Percentiles rank a stretch among this genome's conserved stretches.
phyloP scores from a whole-genome alignment of 108 stramenopile genomes.

The Cyclotella kingstonii region DNA sequence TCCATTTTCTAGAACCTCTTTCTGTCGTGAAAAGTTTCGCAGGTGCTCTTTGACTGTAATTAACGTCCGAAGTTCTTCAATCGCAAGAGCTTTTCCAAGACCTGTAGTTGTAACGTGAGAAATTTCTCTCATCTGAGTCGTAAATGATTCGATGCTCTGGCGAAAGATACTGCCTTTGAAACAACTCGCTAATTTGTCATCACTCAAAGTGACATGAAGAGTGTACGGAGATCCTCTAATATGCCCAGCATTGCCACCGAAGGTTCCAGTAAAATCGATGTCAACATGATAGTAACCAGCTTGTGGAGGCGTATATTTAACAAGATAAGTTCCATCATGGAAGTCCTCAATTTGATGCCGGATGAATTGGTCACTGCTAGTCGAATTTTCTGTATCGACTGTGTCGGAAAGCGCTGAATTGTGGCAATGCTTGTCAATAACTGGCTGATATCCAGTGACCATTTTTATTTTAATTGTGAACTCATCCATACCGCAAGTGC shows the following conservation, averaged over 20 bases:
- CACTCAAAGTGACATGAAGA: constrained; percentile 4
- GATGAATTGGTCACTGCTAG: no score
- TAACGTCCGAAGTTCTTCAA: constrained; percentile 48
- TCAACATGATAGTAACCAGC: constrained; percentile 51
- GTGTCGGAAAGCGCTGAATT: not conserved
- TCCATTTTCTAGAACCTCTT: constrained; percentile 19
- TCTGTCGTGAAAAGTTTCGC: constrained; percentile 20
- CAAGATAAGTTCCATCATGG: constrained; percentile 70
- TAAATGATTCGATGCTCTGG: constrained; percentile 28
- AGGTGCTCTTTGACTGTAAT: constrained; percentile 56
- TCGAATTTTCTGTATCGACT: no score
- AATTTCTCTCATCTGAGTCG: constrained; percentile 54
- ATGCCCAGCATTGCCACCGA: constrained; percentile 55
- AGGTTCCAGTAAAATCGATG: constrained; percentile 75
- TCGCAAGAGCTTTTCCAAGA: constrained; percentile 37
- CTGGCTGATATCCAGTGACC: not conserved
- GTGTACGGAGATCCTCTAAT: constrained; percentile 72
- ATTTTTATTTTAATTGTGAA: constrained; percentile 44
- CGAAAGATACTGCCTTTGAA: constrained; percentile 50
- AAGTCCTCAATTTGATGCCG: constrained; percentile 36
- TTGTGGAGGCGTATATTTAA: constrained; percentile 46
- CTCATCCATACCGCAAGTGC: constrained; percentile 78
- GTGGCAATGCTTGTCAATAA: not conserved
- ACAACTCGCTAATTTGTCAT: constrained; percentile 27
- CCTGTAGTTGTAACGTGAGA: constrained; percentile 45